Base-by-base conservation (phyloP, 306 rosid species). In the Alnus rubra region DNA sequence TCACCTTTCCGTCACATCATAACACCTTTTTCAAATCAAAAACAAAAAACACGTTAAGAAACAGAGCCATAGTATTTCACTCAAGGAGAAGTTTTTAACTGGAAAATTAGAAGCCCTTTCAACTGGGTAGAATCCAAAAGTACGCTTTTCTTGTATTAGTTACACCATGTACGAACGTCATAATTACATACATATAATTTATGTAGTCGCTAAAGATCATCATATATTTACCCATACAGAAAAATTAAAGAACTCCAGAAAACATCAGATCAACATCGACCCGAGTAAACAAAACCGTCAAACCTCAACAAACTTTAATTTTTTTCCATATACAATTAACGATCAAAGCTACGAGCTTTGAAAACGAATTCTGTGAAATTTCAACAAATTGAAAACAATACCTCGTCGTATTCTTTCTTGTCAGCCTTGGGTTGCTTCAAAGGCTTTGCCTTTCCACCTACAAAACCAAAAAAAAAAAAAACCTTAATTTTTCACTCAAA, bases 401-500 rank as follows among this genome's bases (percentile, higher is more conserved):
- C 98, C 91, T 94, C 97, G 71, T 94, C 93, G 80, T 92, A 92
- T 0, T 92, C 98, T 73, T 92, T 94, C 89, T 94, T 90, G 3
- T 91, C 97, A 44, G 86, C 79, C 92, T 94, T 92, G 73, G 98
- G 97, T 50, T 89, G 90, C 97, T 94, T 94, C 93, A 94, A 79
- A 81, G 98, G 98, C 93, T 94, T 94, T 5, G 98, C 98, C 73
- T 94, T 94, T 81, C 98, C 98, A 73, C 98, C 97, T 94, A 37
- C 16, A 62, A 63, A 28, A 42, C 45, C 59, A 2, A 53, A 47
- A 35, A 55, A n/a, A 15, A 33, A 33, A 33, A 33, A 1, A 33
- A 1, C 5, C 19, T 37, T 45, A 28, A 3, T 54, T 63, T 47
- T 7, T 28, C 37, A 0, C 60, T 37, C 64, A 80, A 86, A 76